Percentiles rank a stretch among this genome's conserved stretches.
Evolutionary conservation across 1,284 basidiomycete genomes (phyloP).

Genomic region (Cryptococcus sp.): DNA sequence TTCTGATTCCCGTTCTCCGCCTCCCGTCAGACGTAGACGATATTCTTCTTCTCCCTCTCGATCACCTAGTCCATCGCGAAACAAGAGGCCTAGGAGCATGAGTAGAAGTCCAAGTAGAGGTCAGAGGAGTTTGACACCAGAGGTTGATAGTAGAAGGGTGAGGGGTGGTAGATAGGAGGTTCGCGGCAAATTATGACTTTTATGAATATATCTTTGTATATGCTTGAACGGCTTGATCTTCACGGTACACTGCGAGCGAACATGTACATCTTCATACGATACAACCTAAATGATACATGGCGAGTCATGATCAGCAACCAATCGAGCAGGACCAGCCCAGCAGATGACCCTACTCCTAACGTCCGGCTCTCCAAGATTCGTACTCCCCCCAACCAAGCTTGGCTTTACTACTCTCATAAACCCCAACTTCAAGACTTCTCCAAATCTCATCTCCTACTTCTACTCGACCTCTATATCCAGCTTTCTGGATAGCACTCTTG

Average conservation of each 20-base stretch:
- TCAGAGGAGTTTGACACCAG: conserved; percentile 6
- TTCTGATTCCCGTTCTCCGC: conserved; percentile 40
- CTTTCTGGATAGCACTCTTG: conserved; percentile 86
- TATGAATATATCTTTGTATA: too few relatives aligned
- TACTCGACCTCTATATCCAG: conserved; percentile 78
- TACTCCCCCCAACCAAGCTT: conserved; percentile 72
- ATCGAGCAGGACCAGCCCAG: too few relatives aligned
- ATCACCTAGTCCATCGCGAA: conserved; percentile 10
- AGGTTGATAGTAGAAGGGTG: too few relatives aligned
- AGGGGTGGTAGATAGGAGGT: too few relatives aligned
- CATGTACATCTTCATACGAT: too few relatives aligned
- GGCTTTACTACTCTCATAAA: conserved; percentile 80
- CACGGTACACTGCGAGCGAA: too few relatives aligned
- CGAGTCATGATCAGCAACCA: too few relatives aligned
- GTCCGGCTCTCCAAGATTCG: conserved; percentile 58
- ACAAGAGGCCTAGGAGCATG: not conserved
- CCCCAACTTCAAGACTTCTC: conserved; percentile 66
- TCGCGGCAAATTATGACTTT: too few relatives aligned
- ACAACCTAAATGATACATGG: too few relatives aligned
- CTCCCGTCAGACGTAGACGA: conserved; percentile 41
- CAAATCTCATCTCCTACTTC: conserved; percentile 63
- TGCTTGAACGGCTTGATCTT: too few relatives aligned
- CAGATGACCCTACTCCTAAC: conserved; percentile 13
- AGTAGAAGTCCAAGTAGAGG: conserved; percentile 10
- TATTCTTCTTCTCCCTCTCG: conserved; percentile 9